These are phyloP conservation scores for Aspergillus hancockii DNA, from an alignment of 495 filamentous ascomycete genomes.

Conservation along the genomic window DNA sequence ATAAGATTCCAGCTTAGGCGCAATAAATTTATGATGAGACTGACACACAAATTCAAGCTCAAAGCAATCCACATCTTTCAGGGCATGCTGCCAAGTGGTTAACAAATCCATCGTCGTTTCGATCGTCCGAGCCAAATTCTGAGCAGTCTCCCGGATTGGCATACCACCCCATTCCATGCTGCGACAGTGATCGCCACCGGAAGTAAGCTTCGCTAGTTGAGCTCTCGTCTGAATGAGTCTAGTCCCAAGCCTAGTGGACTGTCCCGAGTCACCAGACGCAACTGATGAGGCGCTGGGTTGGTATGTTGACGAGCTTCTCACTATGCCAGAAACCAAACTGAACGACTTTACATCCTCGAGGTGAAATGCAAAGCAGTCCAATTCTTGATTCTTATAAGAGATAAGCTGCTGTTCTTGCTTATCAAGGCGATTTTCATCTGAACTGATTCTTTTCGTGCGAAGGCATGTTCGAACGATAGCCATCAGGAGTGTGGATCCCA, in stretches of 20 bases:
- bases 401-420: conserved; percentile 24
- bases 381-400: conserved; percentile 37
- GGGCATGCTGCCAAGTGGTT: conserved; percentile 27
- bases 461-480: conserved; percentile 46
- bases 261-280: conserved; percentile 7
- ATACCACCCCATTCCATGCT: conserved; percentile 34
- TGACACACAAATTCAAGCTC: conserved; percentile 26
- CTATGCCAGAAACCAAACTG: conserved; percentile 12
- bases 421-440: conserved; percentile 32
- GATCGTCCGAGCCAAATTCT: conserved; percentile 29
- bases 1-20: conserved; percentile 16
- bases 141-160: conserved; percentile 31
- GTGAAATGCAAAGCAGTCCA: conserved; percentile 49
- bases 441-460: conserved; percentile 40
- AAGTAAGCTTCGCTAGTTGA: conserved; percentile 32
- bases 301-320: conserved; percentile 8
- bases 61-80: conserved; percentile 15
- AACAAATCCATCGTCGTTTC: conserved; percentile 36
- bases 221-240: conserved; percentile 30
- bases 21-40: not conserved
- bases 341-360: conserved; percentile 33
- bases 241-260: conserved; percentile 3
- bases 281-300: conserved; percentile 12
- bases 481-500: conserved; percentile 50
- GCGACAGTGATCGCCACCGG: conserved; percentile 6